Conservation (phyloP, 1,284 basidiomycete genomes). For the Leccinum subrobustum region DNA sequence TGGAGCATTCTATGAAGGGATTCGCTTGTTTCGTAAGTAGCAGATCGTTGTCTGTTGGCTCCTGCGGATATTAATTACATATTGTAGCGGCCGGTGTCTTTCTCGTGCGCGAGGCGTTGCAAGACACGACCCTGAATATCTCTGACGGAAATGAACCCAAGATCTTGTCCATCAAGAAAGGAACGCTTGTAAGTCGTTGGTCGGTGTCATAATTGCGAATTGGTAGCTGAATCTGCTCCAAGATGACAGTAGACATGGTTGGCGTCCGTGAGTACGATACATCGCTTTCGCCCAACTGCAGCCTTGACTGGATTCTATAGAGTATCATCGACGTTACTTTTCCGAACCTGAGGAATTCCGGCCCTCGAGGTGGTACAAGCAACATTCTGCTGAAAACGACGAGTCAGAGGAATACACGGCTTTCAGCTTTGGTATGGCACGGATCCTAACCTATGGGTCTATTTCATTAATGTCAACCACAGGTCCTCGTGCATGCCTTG, state of each 20-base stretch:
- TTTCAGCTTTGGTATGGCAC: slow-evolving; percentile 43
- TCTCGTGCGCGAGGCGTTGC: slow-evolving; percentile 25
- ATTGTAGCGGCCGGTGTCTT: slow-evolving; percentile 19
- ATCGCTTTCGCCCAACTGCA: background rate
- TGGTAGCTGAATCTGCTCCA: slow-evolving; percentile 6
- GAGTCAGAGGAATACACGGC: slow-evolving; percentile 42
- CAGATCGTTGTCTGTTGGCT: background rate
- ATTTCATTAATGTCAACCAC: background rate
- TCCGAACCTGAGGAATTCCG: slow-evolving; percentile 39
- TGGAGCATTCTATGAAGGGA: slow-evolving; percentile 44
- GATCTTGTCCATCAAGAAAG: slow-evolving; percentile 30
- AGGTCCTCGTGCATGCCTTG: slow-evolving; percentile 55
- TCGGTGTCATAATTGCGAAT: background rate
- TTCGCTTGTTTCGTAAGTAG: slow-evolving; percentile 46
- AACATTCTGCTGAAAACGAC: slow-evolving; percentile 5
- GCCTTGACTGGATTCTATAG: slow-evolving; percentile 11
- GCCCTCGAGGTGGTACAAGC: slow-evolving; percentile 41
- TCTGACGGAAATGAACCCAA: slow-evolving; percentile 16
- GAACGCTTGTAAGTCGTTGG: slow-evolving; percentile 23
- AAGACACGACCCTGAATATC: slow-evolving; percentile 20
- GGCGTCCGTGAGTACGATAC: slow-evolving; percentile 44
- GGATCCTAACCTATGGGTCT: background rate
- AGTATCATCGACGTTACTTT: slow-evolving; percentile 40
- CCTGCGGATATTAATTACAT: background rate
- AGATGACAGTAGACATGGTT: slow-evolving; percentile 48